Conservation (phyloP, 2,329 filamentous ascomycete species). For the Exophiala calicioides region DNA sequence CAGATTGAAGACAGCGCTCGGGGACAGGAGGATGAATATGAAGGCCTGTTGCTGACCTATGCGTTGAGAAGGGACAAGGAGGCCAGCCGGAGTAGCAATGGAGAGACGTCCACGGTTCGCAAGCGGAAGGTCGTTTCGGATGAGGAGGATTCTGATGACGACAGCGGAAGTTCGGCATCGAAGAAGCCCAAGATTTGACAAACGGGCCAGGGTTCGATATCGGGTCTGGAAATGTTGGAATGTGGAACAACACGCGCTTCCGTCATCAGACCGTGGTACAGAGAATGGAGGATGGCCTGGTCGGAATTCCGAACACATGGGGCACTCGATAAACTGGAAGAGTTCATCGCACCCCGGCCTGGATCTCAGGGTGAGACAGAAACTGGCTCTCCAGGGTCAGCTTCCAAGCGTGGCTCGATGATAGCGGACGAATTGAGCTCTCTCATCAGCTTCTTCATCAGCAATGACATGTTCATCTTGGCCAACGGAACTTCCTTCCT, state of each 20-base stretch:
- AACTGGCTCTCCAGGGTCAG: conserved; percentile 5
- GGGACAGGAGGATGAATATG: conserved; percentile 61
- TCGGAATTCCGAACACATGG: too few relatives aligned
- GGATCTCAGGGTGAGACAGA: neutral
- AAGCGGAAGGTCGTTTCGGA: conserved; percentile 34
- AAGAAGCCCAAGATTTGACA: conserved; percentile 21
- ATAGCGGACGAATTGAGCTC: conserved; percentile 40
- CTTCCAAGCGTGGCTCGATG: conserved; percentile 23
- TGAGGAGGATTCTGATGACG: conserved; percentile 23
- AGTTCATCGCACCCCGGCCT: too few relatives aligned
- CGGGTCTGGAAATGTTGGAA: too few relatives aligned
- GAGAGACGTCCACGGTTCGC: conserved; percentile 28
- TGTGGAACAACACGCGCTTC: too few relatives aligned
- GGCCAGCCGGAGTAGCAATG: conserved; percentile 31
- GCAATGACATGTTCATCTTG: conserved; percentile 81
- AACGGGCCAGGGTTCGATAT: neutral
- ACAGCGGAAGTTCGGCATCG: conserved; percentile 9
- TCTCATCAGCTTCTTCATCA: conserved; percentile 69
- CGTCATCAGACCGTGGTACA: too few relatives aligned
- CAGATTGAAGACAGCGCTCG: conserved; percentile 61
- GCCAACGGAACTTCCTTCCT: conserved; percentile 80
- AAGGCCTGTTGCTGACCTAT: conserved; percentile 52
- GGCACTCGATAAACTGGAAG: too few relatives aligned
- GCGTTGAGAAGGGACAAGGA: conserved; percentile 36
- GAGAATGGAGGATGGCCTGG: too few relatives aligned